phyloP scores from a whole-genome alignment of 2,329 filamentous ascomycete genomes.

The Fusarium irregulare region DNA sequence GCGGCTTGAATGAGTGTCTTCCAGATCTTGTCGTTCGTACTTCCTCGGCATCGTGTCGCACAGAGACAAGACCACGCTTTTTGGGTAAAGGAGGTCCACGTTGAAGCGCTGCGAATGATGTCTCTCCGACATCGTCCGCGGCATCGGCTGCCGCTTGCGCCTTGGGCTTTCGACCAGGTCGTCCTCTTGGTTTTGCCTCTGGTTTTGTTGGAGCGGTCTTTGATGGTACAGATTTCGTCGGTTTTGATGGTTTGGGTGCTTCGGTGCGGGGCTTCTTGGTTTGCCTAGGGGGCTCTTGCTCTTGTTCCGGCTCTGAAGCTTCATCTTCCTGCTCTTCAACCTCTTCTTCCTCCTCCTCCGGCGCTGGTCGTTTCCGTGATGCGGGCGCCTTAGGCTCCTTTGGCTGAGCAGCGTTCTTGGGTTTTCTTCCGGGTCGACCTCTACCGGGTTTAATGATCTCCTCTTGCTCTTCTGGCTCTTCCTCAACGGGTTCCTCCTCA shows the following conservation, averaged over 20 bases:
- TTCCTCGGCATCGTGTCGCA: slow-evolving; percentile 61
- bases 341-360: slow-evolving; percentile 27
- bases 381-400: slow-evolving; percentile 24
- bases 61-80: slow-evolving; percentile 64
- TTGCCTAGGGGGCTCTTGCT: slow-evolving; percentile 37
- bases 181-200: slow-evolving; percentile 45
- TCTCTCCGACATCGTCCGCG: slow-evolving; percentile 56
- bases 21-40: slow-evolving; percentile 77
- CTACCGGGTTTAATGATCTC: slow-evolving; percentile 5
- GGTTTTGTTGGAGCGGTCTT: slow-evolving; percentile 13
- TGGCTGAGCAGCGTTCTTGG: slow-evolving; percentile 24
- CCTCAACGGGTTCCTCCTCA: slow-evolving; percentile 22
- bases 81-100: slow-evolving; percentile 67
- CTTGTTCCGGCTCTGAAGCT: slow-evolving; percentile 37
- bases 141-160: slow-evolving; percentile 37
- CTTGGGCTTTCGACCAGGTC: slow-evolving; percentile 44
- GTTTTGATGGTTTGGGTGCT: slow-evolving; percentile 41
- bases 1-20: slow-evolving; percentile 79
- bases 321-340: slow-evolving; percentile 31
- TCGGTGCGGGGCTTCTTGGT: slow-evolving; percentile 47
- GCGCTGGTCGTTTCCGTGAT: slow-evolving; percentile 35
- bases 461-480: slow-evolving; percentile 15
- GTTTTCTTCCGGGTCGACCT: slow-evolving; percentile 27
- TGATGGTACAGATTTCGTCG: slow-evolving; percentile 17
- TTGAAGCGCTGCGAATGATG: slow-evolving; percentile 61